Evolutionary conservation across 1,284 basidiomycete genomes (phyloP), one percentile per base, ranked within the genome.

Genomic region (Peniophora sp.): DNA sequence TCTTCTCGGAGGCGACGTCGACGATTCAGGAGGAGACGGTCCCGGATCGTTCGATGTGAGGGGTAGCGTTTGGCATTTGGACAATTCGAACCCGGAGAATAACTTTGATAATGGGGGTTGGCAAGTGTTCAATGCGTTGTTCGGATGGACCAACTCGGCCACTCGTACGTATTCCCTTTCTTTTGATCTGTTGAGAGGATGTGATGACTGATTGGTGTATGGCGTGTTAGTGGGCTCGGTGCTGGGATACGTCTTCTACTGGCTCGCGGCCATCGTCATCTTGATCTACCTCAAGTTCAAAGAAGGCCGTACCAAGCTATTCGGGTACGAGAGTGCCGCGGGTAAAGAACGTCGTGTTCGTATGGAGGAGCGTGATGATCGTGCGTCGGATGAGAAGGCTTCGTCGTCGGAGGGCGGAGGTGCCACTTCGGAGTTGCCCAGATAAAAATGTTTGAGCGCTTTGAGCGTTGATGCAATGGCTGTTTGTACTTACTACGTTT

Each of bases 21-120:
- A 89, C 58, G 92, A 95, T 63, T 65, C 81, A 0, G 77, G 75
- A 3, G 91, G 90, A 9, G 78, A 83, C 50, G 92, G 92, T 0
- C 90, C 92, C 0, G 92, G 92, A 2, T 83, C 84, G 3, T 96
- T 80, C 73, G 70, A 80, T 56, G 87, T 93, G 10, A 76, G 76
- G 52, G 86, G 86, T 12, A 90, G 79, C 61, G 88, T 96, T 3
- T 95, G 91, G 92, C 86, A 92, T 64, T 72, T 95, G 49, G 69
- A 88, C 53, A 94, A 90, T 69, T 93, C 92, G 64, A 83, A 81
- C 66, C 81, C 90, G 0, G 77, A 84, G 50, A 70, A 72, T 61
- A 78, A 79, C 55, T 61, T 70, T 55, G 75, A 71, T 58, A 72
- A 67, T 45, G 66, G 74, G 58, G 80, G 84, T 8, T 92, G 88